Percentiles rank a stretch among this genome's conserved stretches.
phyloP scores from a whole-genome alignment of 371 early-diverging fungal species.

The Batrachochytrium dendrobatidis region DNA sequence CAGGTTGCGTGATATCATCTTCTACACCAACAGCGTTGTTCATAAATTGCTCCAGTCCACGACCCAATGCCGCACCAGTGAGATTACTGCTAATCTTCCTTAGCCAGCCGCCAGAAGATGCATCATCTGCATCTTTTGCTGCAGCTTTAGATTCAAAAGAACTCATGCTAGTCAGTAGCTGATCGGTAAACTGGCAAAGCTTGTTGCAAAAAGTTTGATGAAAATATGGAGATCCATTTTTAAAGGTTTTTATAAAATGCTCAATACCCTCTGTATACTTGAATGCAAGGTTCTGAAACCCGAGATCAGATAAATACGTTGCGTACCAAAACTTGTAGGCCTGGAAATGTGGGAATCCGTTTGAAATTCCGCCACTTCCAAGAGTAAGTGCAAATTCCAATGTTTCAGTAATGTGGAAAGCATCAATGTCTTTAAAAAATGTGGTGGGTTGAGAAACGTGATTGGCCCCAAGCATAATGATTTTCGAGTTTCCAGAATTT shows the following conservation, averaged over 20 bases:
- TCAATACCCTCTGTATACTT: conserved; percentile 72
- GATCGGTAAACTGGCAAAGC: conserved; percentile 42
- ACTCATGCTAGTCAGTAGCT: conserved; percentile 24
- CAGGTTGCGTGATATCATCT: too few relatives aligned
- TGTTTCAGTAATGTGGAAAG: conserved; percentile 65
- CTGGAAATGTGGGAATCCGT: conserved; percentile 76
- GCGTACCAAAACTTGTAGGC: conserved; percentile 80
- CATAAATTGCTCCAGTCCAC: conserved; percentile 61
- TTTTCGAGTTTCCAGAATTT: conserved; percentile 48
- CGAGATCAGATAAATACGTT: conserved; percentile 72
- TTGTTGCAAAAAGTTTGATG: conserved; percentile 57
- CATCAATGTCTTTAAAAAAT: conserved; percentile 39
- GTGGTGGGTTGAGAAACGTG: conserved; percentile 20
- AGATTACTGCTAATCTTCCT: conserved; percentile 58
- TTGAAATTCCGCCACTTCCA: conserved; percentile 37
- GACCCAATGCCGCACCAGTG: conserved; percentile 60
- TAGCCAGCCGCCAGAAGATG: conserved; percentile 32
- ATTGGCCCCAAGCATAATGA: conserved; percentile 57
- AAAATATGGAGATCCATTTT: conserved; percentile 70
- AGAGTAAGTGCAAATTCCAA: conserved; percentile 69
- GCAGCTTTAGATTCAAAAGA: conserved; percentile 16
- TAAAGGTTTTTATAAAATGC: conserved; percentile 58
- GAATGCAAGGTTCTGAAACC: conserved; percentile 61
- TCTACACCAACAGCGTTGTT: conserved; percentile 29
- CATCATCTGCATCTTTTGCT: too few relatives aligned